phyloP scores from a whole-genome alignment of 192 early-diverging fungal species.

The Coemansia sp. region DNA sequence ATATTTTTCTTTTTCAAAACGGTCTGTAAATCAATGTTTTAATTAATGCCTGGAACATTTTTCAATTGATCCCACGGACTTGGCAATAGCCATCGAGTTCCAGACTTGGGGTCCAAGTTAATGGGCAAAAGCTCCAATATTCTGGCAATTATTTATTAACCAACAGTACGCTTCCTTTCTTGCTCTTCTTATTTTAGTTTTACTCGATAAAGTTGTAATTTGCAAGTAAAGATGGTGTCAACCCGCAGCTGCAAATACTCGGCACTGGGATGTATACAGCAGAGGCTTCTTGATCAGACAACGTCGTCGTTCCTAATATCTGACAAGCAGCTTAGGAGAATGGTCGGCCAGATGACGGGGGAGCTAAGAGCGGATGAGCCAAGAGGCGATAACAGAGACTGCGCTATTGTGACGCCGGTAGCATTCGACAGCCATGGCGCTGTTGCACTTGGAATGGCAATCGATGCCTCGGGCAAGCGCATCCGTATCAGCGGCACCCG shows the following conservation, averaged over 20 bases:
- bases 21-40: too few species aligned
- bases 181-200: neutral
- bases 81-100: too few species aligned
- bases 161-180: neutral
- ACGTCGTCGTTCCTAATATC: slow-evolving; percentile 24
- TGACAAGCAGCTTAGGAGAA: slow-evolving; percentile 13
- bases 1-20: too few species aligned
- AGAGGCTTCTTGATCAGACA: slow-evolving; percentile 54
- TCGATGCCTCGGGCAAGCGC: slow-evolving; percentile 81
- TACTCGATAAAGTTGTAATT: neutral
- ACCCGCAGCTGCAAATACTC: neutral
- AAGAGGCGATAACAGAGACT: slow-evolving; percentile 70
- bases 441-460: slow-evolving; percentile 82
- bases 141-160: too few species aligned
- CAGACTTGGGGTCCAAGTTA: too few species aligned
- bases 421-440: slow-evolving; percentile 57
- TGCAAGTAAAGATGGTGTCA: neutral
- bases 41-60: too few species aligned
- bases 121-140: neutral
- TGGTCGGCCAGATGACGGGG: slow-evolving; percentile 45
- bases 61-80: too few species aligned
- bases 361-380: slow-evolving; percentile 31
- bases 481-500: slow-evolving; percentile 81
- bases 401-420: slow-evolving; percentile 55
- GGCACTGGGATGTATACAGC: slow-evolving; percentile 13